Percentiles rank a stretch among this genome's conserved stretches.
Conservation (phyloP, 129 eudicot species). For the Flaveria bidentis region DNA sequence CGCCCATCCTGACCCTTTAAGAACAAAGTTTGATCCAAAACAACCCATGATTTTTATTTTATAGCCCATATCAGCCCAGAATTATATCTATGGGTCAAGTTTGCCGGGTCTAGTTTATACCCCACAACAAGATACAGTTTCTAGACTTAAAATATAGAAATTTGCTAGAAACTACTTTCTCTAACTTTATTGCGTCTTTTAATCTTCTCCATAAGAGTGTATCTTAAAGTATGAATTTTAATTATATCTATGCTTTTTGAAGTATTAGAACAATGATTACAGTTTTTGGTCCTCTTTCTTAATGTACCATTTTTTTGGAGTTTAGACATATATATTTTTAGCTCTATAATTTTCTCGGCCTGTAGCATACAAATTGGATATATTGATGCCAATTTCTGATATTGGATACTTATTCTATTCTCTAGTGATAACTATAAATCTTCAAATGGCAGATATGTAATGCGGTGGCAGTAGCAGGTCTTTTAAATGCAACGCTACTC, state of each 20-base stretch:
- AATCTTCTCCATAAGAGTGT: neutral
- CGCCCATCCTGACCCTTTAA: too few relatives aligned
- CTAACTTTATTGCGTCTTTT: neutral
- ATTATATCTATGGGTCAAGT: too few relatives aligned
- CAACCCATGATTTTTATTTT: too few relatives aligned
- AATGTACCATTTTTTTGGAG: neutral
- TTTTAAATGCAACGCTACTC: constrained; percentile 75
- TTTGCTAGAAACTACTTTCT: neutral
- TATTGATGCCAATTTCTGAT: neutral
- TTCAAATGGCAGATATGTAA: constrained; percentile 76
- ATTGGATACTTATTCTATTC: neutral
- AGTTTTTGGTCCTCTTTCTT: neutral
- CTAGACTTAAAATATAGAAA: neutral
- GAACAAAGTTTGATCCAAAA: too few relatives aligned
- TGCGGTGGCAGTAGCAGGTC: constrained; percentile 94
- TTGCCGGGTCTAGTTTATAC: neutral
- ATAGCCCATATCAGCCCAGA: too few relatives aligned
- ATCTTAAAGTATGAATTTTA: neutral
- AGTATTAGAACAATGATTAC: neutral
- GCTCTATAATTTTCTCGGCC: neutral
- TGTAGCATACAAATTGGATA: neutral
- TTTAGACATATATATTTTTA: neutral
- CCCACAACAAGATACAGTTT: neutral
- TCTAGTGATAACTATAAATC: constrained; percentile 10
- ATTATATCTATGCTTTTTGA: neutral